These are phyloP conservation scores for Colletotrichum tofieldiae DNA, from an alignment of 2,329 filamentous ascomycete species.

Conservation along the genomic window DNA sequence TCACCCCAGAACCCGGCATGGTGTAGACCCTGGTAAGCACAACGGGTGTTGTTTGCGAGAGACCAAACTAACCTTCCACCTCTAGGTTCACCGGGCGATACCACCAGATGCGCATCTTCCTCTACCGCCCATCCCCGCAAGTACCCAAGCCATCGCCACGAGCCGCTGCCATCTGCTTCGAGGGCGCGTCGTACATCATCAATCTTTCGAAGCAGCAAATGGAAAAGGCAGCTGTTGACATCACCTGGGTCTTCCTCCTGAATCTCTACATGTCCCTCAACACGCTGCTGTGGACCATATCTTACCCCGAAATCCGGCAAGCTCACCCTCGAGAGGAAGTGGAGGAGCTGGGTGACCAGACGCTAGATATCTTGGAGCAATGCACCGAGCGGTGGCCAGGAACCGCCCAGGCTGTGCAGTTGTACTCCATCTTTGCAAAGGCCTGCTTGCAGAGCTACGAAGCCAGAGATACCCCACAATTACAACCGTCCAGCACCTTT, in stretches of 20 bases:
- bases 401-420: conserved; percentile 84
- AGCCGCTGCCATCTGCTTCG: conserved; percentile 87
- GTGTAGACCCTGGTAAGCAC: conserved; percentile 83
- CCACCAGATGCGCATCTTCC: conserved; percentile 89
- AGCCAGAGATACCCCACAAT: conserved; percentile 61
- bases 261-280: conserved; percentile 94
- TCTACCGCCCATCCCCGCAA: conserved; percentile 93
- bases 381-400: conserved; percentile 94
- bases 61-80: conserved; percentile 33
- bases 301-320: conserved; percentile 86
- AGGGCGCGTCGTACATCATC: conserved; percentile 87
- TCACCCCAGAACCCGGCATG: conserved; percentile 80
- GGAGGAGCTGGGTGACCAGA: conserved; percentile 80
- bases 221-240: conserved; percentile 80
- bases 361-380: conserved; percentile 83
- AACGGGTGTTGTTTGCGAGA: neutral
- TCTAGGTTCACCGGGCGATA: conserved; percentile 77
- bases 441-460: conserved; percentile 93
- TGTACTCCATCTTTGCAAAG: conserved; percentile 88
- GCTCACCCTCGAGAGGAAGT: conserved; percentile 82
- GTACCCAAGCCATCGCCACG: conserved; percentile 85
- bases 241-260: conserved; percentile 95
- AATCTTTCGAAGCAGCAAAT: conserved; percentile 86
- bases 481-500: conserved; percentile 53
- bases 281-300: conserved; percentile 91